phyloP scores from a whole-genome alignment of 495 filamentous ascomycete species.

The Penicillium alfredii region DNA sequence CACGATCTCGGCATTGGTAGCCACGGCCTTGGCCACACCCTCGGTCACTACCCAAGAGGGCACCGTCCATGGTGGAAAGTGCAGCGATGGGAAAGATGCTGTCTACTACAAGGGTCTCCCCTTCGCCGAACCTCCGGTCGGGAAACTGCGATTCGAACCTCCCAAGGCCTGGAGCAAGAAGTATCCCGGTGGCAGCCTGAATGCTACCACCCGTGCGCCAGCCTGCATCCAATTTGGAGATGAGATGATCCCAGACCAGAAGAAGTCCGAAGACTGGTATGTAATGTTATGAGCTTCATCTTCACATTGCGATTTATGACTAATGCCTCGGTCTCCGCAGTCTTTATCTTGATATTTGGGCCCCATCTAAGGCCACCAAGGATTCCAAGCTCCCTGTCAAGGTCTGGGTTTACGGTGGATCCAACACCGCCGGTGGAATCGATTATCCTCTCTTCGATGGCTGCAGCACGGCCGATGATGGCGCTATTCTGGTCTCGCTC shows the following conservation, averaged over 20 bases:
- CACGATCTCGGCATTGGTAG: slow-evolving; percentile 4
- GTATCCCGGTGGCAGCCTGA: slow-evolving; percentile 8
- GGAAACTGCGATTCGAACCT: slow-evolving; percentile 18
- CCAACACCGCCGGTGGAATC: slow-evolving; percentile 13
- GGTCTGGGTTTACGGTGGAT: slow-evolving; percentile 39
- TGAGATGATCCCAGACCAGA: slow-evolving; percentile 15
- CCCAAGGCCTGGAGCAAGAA: slow-evolving; percentile 9
- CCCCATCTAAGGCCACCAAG: slow-evolving; percentile 26
- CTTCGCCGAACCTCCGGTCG: slow-evolving; percentile 24
- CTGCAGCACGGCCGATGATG: slow-evolving; percentile 29
- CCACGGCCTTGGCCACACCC: slow-evolving; percentile 5
- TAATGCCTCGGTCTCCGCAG: slow-evolving; percentile 6
- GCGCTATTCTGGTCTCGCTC: slow-evolving; percentile 34
- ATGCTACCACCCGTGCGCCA: slow-evolving; percentile 15
- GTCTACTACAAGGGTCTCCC: slow-evolving; percentile 24
- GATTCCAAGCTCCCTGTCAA: slow-evolving; percentile 37
- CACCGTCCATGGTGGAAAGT: slow-evolving; percentile 5
- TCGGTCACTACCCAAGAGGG: slow-evolving; percentile 7
- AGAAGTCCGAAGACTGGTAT: slow-evolving; percentile 29
- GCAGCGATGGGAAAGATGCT: slow-evolving; percentile 25
- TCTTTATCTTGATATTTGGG: slow-evolving; percentile 22
- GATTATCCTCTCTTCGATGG: slow-evolving; percentile 33
- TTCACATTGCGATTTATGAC: neutral
- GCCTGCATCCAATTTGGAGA: slow-evolving; percentile 30
- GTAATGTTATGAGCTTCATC: neutral